Conservation (phyloP, 2,329 filamentous ascomycete genomes). For the Stagonosporopsis tanaceti region DNA sequence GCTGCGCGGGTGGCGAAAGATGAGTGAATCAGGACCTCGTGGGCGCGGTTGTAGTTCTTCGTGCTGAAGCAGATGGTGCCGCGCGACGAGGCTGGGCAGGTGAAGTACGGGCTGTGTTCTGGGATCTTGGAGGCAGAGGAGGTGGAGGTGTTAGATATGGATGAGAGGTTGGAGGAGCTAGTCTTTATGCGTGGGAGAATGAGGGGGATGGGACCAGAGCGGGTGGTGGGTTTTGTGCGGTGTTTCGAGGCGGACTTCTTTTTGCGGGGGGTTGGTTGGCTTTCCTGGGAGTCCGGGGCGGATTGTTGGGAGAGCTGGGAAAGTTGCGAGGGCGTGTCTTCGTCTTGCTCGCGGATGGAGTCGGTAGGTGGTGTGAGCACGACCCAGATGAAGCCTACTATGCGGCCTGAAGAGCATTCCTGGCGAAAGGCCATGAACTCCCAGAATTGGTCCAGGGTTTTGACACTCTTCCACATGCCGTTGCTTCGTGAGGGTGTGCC, state of each 20-base stretch:
- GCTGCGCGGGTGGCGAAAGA: constrained; percentile 74
- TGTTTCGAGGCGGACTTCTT: constrained; percentile 25
- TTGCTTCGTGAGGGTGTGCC: constrained; percentile 59
- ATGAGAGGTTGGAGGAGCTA: constrained; percentile 46
- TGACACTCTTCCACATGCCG: constrained; percentile 84
- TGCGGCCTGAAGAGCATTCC: constrained; percentile 89
- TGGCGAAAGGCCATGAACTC: constrained; percentile 97
- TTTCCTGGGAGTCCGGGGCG: constrained; percentile 28
- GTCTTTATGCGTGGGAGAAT: constrained; percentile 73
- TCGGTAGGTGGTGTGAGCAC: constrained; percentile 72
- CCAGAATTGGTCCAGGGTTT: constrained; percentile 91
- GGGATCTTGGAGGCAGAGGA: constrained; percentile 54
- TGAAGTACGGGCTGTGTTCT: constrained; percentile 67
- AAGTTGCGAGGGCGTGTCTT: constrained; percentile 37
- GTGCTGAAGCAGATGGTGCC: constrained; percentile 71
- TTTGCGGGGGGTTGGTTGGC: constrained; percentile 23
- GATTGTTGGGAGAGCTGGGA: constrained; percentile 29
- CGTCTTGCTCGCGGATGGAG: constrained; percentile 44
- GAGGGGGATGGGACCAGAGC: constrained; percentile 67
- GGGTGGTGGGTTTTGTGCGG: constrained; percentile 34
- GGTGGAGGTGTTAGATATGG: constrained; percentile 57
- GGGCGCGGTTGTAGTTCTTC: constrained; percentile 70
- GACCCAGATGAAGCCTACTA: constrained; percentile 95
- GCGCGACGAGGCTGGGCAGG: constrained; percentile 69
- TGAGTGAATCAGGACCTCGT: constrained; percentile 74